These are phyloP conservation scores for Lactifluus rugatus DNA, from an alignment of 768 basidiomycete species.

Conservation along the genomic window DNA sequence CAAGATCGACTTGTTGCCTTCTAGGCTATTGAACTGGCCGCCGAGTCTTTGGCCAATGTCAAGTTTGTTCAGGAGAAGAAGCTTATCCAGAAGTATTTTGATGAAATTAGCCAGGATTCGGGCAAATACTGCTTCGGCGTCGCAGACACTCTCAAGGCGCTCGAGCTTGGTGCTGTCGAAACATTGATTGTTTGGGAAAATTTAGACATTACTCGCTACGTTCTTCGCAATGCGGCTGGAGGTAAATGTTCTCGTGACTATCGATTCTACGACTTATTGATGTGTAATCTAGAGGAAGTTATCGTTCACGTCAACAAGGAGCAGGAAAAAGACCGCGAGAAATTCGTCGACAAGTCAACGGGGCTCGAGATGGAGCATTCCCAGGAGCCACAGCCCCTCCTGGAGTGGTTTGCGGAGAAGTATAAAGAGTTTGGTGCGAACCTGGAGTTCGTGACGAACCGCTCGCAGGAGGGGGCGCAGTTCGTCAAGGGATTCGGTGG, in stretches of 20 bases:
- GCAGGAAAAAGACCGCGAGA: constrained; percentile 87
- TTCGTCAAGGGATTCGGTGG: constrained; percentile 99
- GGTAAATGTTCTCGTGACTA: constrained; percentile 36
- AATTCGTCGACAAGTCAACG: constrained; percentile 92
- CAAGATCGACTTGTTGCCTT: neutral
- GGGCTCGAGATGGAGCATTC: constrained; percentile 91
- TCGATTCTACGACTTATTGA: neutral
- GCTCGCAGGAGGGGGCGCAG: constrained; percentile 93
- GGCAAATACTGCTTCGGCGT: constrained; percentile 97
- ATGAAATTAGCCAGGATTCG: constrained; percentile 97
- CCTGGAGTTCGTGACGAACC: constrained; percentile 93
- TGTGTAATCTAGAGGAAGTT: constrained; percentile 54
- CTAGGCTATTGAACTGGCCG: constrained; percentile 92
- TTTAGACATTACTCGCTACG: constrained; percentile 80
- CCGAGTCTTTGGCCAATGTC: constrained; percentile 93
- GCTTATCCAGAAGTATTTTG: constrained; percentile 96
- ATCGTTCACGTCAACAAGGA: constrained; percentile 71
- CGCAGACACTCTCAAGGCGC: constrained; percentile 90
- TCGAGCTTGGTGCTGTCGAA: constrained; percentile 94
- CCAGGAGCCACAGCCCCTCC: constrained; percentile 70
- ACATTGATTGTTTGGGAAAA: constrained; percentile 99
- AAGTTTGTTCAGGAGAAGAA: constrained; percentile 99
- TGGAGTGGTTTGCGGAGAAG: constrained; percentile 99
- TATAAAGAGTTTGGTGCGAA: constrained; percentile 97
- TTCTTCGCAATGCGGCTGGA: constrained; percentile 84